Evolutionary conservation across 2,329 filamentous ascomycete genomes (phyloP), one percentile per base, ranked within the genome.

Genomic region (Exserohilum turcica): DNA sequence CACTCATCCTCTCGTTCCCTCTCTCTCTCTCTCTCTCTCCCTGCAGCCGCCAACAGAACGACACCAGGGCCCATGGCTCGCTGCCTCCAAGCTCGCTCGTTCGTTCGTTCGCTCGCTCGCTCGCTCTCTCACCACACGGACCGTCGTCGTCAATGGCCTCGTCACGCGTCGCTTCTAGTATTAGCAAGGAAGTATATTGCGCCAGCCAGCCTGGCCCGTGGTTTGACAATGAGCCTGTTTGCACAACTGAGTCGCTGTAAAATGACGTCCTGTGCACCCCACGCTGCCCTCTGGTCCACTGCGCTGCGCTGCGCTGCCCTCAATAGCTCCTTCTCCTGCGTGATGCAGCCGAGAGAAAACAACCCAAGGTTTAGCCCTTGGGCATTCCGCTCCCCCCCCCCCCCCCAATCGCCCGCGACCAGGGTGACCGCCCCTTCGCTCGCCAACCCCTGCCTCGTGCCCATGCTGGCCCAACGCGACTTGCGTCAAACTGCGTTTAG

Each of bases 401-500:
- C 59, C 57, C 48, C 59, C 60, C 57, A 51, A 21, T 45, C 42
- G 50, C 59, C 50, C 32, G 50, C 40, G 47, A 44, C 57, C 49
- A 57, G 50, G 48, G 43, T n/a, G n/a, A n/a, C n/a, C n/a, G n/a
- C n/a, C n/a, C 27, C 38, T 29, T 28, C 37, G 21, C 56, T 73
- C 67, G 70, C 67, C 61, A 68, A 66, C 64, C 64, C 67, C 65
- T 72, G 68, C 54, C 40, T 43, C 29, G 38, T 39, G 29, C 51
- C 18, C 35, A 24, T 28, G 35, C 59, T 60, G 64, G 60, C 67
- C 65, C 45, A 66, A 59, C 49, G 46, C 60, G 44, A 55, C 57
- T 51, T 71, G 67, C 63, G 56, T 61, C 67, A 65, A 63, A 63
- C 62, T 65, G 70, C 60, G 64, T 70, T 68, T 69, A 59, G 64